Percentiles rank a stretch among this genome's conserved stretches.
Conservation (phyloP, 2,329 filamentous ascomycete genomes). For the Elsinoe australis region DNA sequence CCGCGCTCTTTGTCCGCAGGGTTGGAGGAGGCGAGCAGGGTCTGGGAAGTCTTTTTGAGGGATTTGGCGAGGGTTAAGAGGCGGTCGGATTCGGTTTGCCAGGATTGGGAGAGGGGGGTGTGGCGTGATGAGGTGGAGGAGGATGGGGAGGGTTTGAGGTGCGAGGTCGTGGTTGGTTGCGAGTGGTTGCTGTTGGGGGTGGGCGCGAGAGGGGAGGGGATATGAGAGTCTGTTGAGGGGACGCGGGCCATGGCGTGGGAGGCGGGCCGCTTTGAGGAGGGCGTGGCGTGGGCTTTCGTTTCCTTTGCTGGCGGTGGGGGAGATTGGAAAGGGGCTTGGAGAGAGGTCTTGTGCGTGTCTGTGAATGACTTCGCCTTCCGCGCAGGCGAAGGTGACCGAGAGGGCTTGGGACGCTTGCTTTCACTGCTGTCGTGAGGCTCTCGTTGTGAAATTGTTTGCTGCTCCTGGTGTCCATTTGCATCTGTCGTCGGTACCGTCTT, state of each 20-base stretch:
- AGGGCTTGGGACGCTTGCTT: constrained; percentile 13
- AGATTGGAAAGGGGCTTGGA: constrained; percentile 23
- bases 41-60: constrained; percentile 4
- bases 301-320: constrained; percentile 19
- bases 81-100: constrained; percentile 13
- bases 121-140: no score
- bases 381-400: constrained; percentile 7
- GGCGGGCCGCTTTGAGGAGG: constrained; percentile 16
- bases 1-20: neutral
- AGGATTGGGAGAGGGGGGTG: constrained; percentile 2
- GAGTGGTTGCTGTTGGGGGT: constrained; percentile 8
- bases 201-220: constrained; percentile 4
- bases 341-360: constrained; percentile 16
- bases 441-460: no score
- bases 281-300: constrained; percentile 19
- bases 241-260: constrained; percentile 10
- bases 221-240: constrained; percentile 6
- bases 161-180: neutral
- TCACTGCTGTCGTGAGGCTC: constrained; percentile 9
- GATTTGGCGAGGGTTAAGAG: constrained; percentile 2
- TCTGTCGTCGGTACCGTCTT: no score
- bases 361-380: neutral
- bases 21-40: constrained; percentile 6
- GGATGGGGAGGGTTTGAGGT: neutral
- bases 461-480: no score